Percentiles rank a stretch among this genome's conserved stretches.
phyloP scores from a whole-genome alignment of 2,329 filamentous ascomycete genomes.

The Botryotinia calthae region DNA sequence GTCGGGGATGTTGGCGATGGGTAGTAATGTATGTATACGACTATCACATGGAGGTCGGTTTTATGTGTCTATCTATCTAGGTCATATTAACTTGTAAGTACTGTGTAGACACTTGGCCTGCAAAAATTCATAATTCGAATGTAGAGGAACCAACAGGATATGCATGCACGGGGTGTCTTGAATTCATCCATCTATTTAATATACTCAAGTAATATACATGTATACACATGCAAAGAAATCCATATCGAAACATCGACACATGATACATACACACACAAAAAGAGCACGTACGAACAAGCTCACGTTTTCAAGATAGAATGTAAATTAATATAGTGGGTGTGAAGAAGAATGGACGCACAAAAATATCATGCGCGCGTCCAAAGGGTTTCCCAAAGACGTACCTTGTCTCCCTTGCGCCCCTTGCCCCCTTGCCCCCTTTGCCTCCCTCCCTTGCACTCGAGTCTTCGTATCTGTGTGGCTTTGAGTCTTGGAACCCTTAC shows the following conservation, averaged over 20 bases:
- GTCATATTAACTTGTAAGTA: not conserved
- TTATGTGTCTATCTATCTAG: not conserved
- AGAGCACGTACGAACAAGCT: not conserved
- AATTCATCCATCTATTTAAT: not conserved
- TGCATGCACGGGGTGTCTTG: not conserved
- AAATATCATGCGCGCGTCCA: not conserved
- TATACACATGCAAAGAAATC: not conserved
- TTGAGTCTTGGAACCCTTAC: not conserved
- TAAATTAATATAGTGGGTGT: not conserved
- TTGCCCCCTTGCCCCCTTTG: no score
- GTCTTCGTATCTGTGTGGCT: not conserved
- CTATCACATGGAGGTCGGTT: not conserved
- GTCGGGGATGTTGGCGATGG: not conserved
- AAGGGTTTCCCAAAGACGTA: not conserved
- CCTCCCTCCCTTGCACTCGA: not conserved
- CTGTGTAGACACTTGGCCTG: not conserved
- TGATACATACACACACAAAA: no score
- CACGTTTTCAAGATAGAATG: not conserved
- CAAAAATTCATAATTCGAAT: not conserved
- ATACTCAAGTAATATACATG: not conserved
- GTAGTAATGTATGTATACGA: not conserved
- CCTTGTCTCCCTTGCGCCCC: no score
- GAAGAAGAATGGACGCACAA: not conserved
- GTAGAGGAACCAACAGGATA: not conserved
- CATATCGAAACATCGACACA: not conserved